phyloP scores from a whole-genome alignment of 768 basidiomycete genomes.

The Pisolithus orientalis region DNA sequence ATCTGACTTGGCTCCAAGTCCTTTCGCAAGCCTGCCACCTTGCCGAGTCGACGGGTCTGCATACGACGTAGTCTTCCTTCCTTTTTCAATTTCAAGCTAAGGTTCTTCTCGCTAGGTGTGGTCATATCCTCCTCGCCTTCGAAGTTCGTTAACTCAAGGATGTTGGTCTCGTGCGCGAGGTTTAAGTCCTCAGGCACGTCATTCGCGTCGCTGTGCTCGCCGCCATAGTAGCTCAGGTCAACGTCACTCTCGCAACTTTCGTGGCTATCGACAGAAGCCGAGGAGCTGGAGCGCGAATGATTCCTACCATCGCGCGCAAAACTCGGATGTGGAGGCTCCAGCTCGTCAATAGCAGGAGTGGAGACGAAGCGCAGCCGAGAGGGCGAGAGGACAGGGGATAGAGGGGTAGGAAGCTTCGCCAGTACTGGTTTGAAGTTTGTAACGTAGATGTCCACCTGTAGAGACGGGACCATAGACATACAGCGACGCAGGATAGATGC shows the following conservation, averaged over 20 bases:
- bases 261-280: conserved; percentile 25
- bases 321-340: conserved; percentile 31
- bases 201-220: conserved; percentile 29
- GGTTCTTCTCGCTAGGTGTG: conserved; percentile 48
- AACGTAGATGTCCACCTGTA: conserved; percentile 71
- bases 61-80: conserved; percentile 57
- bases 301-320: conserved; percentile 12
- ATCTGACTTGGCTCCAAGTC: conserved; percentile 8
- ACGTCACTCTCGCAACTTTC: conserved; percentile 30
- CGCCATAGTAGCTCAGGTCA: conserved; percentile 39
- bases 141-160: conserved; percentile 68
- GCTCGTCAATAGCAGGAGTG: conserved; percentile 15
- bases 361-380: conserved; percentile 12
- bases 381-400: conserved; percentile 2
- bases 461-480: conserved; percentile 43
- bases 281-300: conserved; percentile 10
- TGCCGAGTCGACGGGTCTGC: conserved; percentile 29
- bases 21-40: conserved; percentile 5
- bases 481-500: conserved; percentile 61
- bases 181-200: conserved; percentile 23
- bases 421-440: conserved; percentile 45
- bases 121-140: conserved; percentile 65
- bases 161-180: conserved; percentile 40
- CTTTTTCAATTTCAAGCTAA: conserved; percentile 49
- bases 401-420: conserved; percentile 5